These are phyloP conservation scores for Bipolaris sorokiniana DNA, from an alignment of 2,329 filamentous ascomycete genomes.

Conservation along the genomic window DNA sequence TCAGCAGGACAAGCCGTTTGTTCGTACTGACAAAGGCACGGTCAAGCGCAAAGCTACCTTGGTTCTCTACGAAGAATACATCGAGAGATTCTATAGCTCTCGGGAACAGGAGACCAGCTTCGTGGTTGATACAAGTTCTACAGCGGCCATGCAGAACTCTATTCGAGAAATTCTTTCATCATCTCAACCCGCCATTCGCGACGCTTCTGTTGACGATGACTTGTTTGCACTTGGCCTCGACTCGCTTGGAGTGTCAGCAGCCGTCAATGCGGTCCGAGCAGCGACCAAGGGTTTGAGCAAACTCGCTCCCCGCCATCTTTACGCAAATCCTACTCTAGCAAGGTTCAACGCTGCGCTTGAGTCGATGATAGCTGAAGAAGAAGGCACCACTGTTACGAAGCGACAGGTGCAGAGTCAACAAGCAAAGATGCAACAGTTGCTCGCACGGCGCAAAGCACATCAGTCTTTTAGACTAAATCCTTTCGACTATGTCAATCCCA, in stretches of 20 bases:
- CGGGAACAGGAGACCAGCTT: conserved; percentile 6
- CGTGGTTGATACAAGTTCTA: conserved; percentile 15
- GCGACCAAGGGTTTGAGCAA: conserved; percentile 38
- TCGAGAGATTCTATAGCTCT: conserved; percentile 54
- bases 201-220: conserved; percentile 33
- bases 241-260: conserved; percentile 38
- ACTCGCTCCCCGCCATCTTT: conserved; percentile 47
- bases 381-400: not conserved
- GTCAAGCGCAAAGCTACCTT: conserved; percentile 53
- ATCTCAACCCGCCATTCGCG: conserved; percentile 7
- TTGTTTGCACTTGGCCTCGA: conserved; percentile 45
- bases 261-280: conserved; percentile 41
- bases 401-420: not conserved
- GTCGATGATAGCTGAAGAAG: not conserved
- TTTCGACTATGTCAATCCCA: conserved; percentile 34
- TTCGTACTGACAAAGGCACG: conserved; percentile 55
- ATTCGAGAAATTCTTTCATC: conserved; percentile 17
- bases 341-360: conserved; percentile 35
- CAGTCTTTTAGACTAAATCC: conserved; percentile 42
- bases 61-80: conserved; percentile 53
- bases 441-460: conserved; percentile 24
- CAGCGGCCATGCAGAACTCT: conserved; percentile 9
- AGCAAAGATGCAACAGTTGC: conserved; percentile 14
- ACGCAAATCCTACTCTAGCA: conserved; percentile 38
- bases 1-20: conserved; percentile 54